Evolutionary conservation across 306 rosid genomes (phyloP).

Genomic region (Sophora flavescens): DNA sequence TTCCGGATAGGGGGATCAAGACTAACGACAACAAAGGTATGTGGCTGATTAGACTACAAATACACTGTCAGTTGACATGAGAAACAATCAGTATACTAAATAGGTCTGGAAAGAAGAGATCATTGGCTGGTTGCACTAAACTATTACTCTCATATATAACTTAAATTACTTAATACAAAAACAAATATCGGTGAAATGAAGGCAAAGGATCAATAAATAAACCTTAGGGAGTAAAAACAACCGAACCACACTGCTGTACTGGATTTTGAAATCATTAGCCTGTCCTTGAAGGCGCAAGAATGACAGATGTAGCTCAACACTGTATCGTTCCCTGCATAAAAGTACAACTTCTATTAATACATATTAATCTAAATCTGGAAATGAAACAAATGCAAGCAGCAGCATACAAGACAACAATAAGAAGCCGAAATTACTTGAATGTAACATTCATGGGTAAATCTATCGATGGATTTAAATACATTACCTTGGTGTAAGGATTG

Average conservation of each 20-base stretch:
- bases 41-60: constrained; percentile 96
- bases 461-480: constrained; percentile 30
- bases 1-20: constrained; percentile 99
- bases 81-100: constrained; percentile 35
- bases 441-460: not conserved
- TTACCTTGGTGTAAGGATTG: constrained; percentile 97
- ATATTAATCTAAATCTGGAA: not conserved
- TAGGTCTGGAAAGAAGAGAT: constrained; percentile 12
- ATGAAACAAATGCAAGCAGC: not conserved
- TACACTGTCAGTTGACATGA: constrained; percentile 42
- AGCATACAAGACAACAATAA: constrained; percentile 22
- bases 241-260: constrained; percentile 97
- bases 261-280: constrained; percentile 98
- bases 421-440: constrained; percentile 22
- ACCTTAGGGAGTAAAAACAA: constrained; percentile 99
- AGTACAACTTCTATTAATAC: constrained; percentile 47
- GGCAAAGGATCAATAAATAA: constrained; percentile 37
- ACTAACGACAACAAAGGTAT: constrained; percentile 87
- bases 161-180: constrained; percentile 3
- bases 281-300: constrained; percentile 95
- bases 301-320: constrained; percentile 95
- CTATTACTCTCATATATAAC: not conserved
- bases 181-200: constrained; percentile 19
- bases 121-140: not conserved
- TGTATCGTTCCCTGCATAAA: constrained; percentile 87